Evolutionary conservation across 768 basidiomycete genomes (phyloP).

Genomic region (Suillus brevipes): DNA sequence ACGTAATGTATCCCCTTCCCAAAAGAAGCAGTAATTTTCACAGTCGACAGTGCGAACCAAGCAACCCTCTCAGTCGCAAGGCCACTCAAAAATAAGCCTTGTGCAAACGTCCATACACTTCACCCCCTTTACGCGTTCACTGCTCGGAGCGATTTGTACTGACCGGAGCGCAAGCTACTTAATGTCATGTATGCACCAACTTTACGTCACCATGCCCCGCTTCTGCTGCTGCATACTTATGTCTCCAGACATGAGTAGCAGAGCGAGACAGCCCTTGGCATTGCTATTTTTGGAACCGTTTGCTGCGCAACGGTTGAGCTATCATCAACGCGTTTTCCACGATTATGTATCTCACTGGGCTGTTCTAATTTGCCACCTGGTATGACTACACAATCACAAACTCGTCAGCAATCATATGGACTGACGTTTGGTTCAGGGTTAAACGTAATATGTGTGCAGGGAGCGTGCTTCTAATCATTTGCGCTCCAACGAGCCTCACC

Average conservation of each 20-base stretch:
- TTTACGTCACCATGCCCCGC: not conserved
- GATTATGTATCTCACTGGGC: not conserved
- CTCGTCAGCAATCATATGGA: not conserved
- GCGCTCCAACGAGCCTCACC: not conserved
- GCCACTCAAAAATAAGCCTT: not conserved
- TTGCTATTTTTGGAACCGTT: not conserved
- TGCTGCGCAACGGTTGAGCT: not conserved
- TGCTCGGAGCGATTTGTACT: not conserved
- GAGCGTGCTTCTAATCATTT: not conserved
- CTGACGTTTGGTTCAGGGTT: not conserved
- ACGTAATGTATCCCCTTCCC: not conserved
- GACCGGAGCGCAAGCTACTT: not conserved
- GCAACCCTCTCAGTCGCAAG: not conserved
- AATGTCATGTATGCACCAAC: not conserved
- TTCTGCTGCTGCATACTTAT: not conserved
- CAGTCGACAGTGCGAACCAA: not conserved
- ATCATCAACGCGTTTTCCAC: not conserved
- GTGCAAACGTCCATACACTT: not conserved
- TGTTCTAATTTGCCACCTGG: not conserved
- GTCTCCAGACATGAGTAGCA: not conserved
- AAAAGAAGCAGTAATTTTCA: not conserved
- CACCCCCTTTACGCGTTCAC: not conserved
- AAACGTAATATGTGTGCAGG: not conserved
- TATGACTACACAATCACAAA: not conserved
- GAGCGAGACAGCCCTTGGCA: not conserved